phyloP scores from a whole-genome alignment of 441 rosid genomes.

The Pelargonium citronellum region DNA sequence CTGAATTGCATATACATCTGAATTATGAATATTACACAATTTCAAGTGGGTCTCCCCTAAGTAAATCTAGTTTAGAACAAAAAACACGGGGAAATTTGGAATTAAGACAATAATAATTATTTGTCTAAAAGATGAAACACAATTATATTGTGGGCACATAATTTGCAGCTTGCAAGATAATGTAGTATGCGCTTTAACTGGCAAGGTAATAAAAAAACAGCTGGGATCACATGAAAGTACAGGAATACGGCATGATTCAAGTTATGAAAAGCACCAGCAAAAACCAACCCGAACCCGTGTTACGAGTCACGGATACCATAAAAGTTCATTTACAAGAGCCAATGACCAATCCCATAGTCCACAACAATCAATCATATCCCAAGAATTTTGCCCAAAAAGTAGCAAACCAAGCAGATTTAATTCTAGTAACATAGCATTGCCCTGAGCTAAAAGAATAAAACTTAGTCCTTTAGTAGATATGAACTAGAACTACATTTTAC shows the following conservation, averaged over 20 bases:
- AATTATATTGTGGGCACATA: constrained; percentile 4
- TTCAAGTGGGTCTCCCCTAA: too few species aligned
- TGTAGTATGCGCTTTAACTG: constrained; percentile 13
- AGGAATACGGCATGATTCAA: constrained; percentile 24
- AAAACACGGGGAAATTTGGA: too few species aligned
- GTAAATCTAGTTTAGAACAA: too few species aligned
- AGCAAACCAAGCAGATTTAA: not conserved
- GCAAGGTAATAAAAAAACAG: constrained; percentile 27
- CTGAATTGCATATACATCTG: too few species aligned
- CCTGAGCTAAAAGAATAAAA: constrained; percentile 15
- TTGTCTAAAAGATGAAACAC: not conserved
- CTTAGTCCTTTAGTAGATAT: not conserved
- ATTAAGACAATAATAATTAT: not conserved
- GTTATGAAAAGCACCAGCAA: constrained; percentile 27
- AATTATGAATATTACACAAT: too few species aligned
- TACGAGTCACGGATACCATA: constrained; percentile 45
- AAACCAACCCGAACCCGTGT: constrained; percentile 41
- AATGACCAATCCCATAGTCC: constrained; percentile 21
- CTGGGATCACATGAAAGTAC: constrained; percentile 51
- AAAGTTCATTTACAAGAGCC: constrained; percentile 29
- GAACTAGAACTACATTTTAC: not conserved
- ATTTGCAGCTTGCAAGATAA: constrained; percentile 18
- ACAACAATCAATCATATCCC: constrained; percentile 15
- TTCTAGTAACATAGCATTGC: not conserved
- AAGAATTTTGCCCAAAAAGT: constrained; percentile 16